Base-by-base conservation (phyloP, 139 green algal genomes). In the Chlorella sorokiniana region DNA sequence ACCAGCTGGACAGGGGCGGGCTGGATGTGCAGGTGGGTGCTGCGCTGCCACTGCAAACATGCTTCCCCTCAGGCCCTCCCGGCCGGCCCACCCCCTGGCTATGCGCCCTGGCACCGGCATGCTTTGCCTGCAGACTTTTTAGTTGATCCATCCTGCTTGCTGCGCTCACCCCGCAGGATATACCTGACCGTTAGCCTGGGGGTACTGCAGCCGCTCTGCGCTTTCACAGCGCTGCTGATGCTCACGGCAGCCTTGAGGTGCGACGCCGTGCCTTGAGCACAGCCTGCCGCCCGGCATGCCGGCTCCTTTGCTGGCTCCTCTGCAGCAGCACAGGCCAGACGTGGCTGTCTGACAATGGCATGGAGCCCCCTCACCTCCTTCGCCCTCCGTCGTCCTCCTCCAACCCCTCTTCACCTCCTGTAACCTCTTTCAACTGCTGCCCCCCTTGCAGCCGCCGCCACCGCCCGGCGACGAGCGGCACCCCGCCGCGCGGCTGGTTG, bases 121-220 rank as follows among this genome's bases (percentile, higher is more conserved):
- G 48, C 16, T 56, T 16, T 56, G 48, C 48, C 11, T 56, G 48
- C 48, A 25, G 14, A 56, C 48, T 56, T 16, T n/a, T n/a, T 56
- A 16, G 14, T 56, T 56, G 48, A 11, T 16, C 16, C 14, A 11
- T 16, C 48, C 14, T 56, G 48, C 48, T 16, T 56, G 14, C 48
- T 16, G 16, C 11, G 62, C 25, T 38, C 25, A 14, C 52, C 3
- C 35, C 27, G 63, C 65, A 51, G 84, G 14, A 69, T 83, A 9
- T 88, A 86, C 48, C 51, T 88, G 3, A 86, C 84, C 18, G 71
- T 38, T 1, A 22, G 37, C 3, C 62, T 88, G 20, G 84, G 84
- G 23, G 9, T 88, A 37, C 45, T 82, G 61, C 67, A 78, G 16
- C 84, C 84, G 29, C 42, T 86, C 1, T 84, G 59, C 51, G 41